Evolutionary conservation across 805 yeast genomes (phyloP), one percentile per base, ranked within the genome.

Genomic region (Metschnikowia bowlesiae): DNA sequence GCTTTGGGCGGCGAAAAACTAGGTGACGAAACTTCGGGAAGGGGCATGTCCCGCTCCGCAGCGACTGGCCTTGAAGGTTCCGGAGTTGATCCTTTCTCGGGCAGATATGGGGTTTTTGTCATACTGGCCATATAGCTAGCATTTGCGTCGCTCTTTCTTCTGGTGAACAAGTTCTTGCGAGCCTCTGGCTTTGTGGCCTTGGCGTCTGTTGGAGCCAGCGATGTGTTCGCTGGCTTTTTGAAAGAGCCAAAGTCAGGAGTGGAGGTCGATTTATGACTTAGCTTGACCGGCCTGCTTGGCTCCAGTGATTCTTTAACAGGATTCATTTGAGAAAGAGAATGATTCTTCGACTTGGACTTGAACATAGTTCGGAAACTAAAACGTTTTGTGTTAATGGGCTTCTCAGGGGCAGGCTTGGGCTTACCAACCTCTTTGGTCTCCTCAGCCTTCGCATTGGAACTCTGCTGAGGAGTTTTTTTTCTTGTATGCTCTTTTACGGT

Each of bases 301-400:
- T 45, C 44, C 18, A 38, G 44, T 10, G 29, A 13, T 36, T 58
- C 61, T 7, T 46, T 49, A 2, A 52, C 45, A 6, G 45, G 44
- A 22, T 28, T 42, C 35, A 56, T 43, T 32, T 54, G 51, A 10
- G 53, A 47, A 31, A 58, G 56, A 39, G 66, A 56, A 47, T 66
- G 71, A 47, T 50, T 58, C 49, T 66, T 70, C 2, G 73, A 65
- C 52, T 65, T 71, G 53, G 65, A 64, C 52, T 67, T 71, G 60
- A 73, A 73, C 29, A 73, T 60, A 1, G 70, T 62, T 43, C 64
- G 66, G 60, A 73, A 69, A 39, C 74, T 68, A 51, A 73, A 73
- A 51, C 66, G 66, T 46, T 70, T 68, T 58, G 62, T 60, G 38
- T 47, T 53, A 2, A 40, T 41, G 6, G 50, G 32, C 18, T 56